Conservation (phyloP, 176 grass and related monocot species). For the Ensete glaucum region DNA sequence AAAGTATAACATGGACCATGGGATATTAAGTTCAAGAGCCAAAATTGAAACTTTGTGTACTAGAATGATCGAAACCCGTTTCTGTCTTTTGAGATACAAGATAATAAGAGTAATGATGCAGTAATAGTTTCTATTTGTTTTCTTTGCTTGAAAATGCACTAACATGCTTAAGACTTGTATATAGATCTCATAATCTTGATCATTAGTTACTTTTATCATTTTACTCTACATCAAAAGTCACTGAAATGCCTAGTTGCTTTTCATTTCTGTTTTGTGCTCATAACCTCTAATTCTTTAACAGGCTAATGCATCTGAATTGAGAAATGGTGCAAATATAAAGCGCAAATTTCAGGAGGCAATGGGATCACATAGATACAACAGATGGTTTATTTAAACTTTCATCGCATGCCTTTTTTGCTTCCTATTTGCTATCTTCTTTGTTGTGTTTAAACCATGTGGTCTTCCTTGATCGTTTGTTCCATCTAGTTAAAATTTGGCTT, state of each 20-base stretch:
- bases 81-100: not conserved
- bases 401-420: not conserved
- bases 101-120: not conserved
- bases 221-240: no score
- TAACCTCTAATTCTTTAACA: slow-evolving; percentile 28
- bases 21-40: not conserved
- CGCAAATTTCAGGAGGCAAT: slow-evolving; percentile 76
- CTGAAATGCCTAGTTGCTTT: slow-evolving; percentile 4
- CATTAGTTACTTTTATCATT: not conserved
- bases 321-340: slow-evolving; percentile 74
- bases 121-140: no score
- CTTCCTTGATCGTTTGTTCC: not conserved
- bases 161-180: not conserved
- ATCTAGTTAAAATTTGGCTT: not conserved
- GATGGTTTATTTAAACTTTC: slow-evolving; percentile 47
- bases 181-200: not conserved
- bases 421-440: not conserved
- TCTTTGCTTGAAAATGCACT: no score
- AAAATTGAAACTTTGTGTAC: not conserved
- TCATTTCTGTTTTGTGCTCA: not conserved
- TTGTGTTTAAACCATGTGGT: not conserved
- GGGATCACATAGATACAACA: slow-evolving; percentile 81
- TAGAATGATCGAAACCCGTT: not conserved
- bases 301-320: slow-evolving; percentile 91
- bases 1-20: not conserved